Conservation (phyloP, 2,329 filamentous ascomycete species). For the Scedosporium aurantiacum region DNA sequence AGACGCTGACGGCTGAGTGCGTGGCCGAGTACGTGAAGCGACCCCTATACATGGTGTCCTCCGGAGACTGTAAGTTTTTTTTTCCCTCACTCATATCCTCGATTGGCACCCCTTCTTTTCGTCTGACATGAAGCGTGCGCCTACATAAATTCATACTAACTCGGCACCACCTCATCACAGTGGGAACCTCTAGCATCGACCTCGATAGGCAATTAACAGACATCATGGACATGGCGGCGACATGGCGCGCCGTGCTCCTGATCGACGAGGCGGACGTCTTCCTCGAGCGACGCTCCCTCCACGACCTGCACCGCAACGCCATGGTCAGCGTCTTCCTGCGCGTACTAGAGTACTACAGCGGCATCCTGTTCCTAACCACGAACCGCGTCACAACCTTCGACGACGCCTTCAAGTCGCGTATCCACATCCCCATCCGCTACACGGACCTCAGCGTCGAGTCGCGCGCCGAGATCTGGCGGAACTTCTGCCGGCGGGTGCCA, state of each 20-base stretch:
- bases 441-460: constrained; percentile 62
- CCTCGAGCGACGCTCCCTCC: constrained; percentile 12
- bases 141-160: neutral
- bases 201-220: constrained; percentile 71
- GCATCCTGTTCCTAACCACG: constrained; percentile 32
- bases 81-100: neutral
- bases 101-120: neutral
- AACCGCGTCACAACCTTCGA: constrained; percentile 61
- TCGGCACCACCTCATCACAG: neutral
- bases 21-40: constrained; percentile 75
- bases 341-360: constrained; percentile 27
- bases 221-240: constrained; percentile 34
- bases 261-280: constrained; percentile 12
- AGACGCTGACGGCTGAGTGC: constrained; percentile 36
- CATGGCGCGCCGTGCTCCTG: constrained; percentile 17
- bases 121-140: neutral
- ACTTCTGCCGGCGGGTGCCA: constrained; percentile 66
- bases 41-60: constrained; percentile 73
- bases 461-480: constrained; percentile 69
- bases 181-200: constrained; percentile 63
- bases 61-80: constrained; percentile 45
- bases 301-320: constrained; percentile 15
- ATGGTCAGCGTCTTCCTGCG: constrained; percentile 25
- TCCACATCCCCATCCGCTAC: constrained; percentile 76
- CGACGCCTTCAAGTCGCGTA: constrained; percentile 79